Conservation (phyloP, 108 stramenopile species). For the Phaeodactylum tricornutum region DNA sequence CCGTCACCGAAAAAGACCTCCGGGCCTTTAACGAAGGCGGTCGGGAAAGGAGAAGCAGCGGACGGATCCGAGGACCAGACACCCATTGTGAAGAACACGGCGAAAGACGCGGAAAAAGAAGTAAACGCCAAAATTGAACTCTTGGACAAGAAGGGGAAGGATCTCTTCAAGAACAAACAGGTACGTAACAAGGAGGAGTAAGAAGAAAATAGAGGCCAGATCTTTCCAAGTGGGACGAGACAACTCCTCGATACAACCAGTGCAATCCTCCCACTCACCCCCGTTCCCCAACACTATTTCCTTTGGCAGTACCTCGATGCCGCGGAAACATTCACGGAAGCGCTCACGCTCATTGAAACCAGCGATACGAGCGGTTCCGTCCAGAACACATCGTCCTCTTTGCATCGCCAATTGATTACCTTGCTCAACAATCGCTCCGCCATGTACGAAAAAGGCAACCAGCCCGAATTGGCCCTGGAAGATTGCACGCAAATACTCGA, state of each 20-base stretch:
- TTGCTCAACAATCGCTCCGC: slow-evolving; percentile 85
- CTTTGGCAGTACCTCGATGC: slow-evolving; percentile 53
- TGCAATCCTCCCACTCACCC: background rate
- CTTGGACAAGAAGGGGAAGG: slow-evolving; percentile 78
- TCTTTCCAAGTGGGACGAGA: too few species aligned
- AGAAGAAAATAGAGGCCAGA: background rate
- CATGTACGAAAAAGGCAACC: slow-evolving; percentile 88
- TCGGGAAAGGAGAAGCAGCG: too few species aligned
- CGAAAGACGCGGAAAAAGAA: slow-evolving; percentile 22
- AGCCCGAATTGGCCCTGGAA: slow-evolving; percentile 65
- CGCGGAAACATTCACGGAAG: slow-evolving; percentile 71
- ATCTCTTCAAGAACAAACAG: slow-evolving; percentile 69
- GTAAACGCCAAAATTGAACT: slow-evolving; percentile 70
- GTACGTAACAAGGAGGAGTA: slow-evolving; percentile 7
- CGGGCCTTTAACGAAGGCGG: too few species aligned
- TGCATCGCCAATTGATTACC: slow-evolving; percentile 67
- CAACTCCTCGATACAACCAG: background rate
- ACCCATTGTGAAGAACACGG: too few species aligned
- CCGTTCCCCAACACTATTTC: too few species aligned
- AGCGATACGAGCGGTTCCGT: slow-evolving; percentile 3
- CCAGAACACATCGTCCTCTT: slow-evolving; percentile 13
- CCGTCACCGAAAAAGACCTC: too few species aligned
- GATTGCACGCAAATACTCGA: slow-evolving; percentile 67
- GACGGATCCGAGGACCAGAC: too few species aligned
- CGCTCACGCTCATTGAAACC: slow-evolving; percentile 55